Evolutionary conservation across 495 filamentous ascomycete genomes (phyloP).

Genomic region (Penicillium parvum): DNA sequence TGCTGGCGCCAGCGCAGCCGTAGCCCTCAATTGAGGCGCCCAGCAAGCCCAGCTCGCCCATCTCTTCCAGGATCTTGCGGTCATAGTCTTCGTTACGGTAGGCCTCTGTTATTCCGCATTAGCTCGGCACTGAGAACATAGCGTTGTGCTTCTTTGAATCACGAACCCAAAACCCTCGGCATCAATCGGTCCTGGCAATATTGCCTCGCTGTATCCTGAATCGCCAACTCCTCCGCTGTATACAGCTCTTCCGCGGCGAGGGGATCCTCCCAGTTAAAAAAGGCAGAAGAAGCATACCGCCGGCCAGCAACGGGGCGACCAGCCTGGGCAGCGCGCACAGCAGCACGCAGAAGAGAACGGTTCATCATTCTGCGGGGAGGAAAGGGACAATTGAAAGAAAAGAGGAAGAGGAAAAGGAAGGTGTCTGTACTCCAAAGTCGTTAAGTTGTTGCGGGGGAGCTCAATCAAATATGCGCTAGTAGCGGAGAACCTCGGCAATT

Average conservation of each 20-base stretch:
- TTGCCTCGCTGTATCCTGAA: slow-evolving; percentile 79
- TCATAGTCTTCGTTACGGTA: slow-evolving; percentile 95
- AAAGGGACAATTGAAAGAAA: slow-evolving; percentile 3
- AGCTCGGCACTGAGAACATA: not conserved
- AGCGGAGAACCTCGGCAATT: slow-evolving; percentile 27
- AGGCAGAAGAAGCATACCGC: slow-evolving; percentile 49
- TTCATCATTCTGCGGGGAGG: slow-evolving; percentile 28
- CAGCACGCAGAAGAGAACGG: slow-evolving; percentile 33
- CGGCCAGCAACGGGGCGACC: slow-evolving; percentile 19
- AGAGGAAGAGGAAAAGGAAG: not conserved
- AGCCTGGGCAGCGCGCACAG: slow-evolving; percentile 32
- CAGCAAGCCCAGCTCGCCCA: slow-evolving; percentile 90
- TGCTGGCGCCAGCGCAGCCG: slow-evolving; percentile 89
- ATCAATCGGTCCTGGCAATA: slow-evolving; percentile 89
- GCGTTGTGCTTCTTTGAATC: not conserved
- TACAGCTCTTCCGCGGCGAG: slow-evolving; percentile 66
- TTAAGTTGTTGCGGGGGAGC: slow-evolving; percentile 23
- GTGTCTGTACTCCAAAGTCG: not conserved
- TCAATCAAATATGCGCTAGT: slow-evolving; percentile 28
- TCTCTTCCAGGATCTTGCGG: slow-evolving; percentile 80
- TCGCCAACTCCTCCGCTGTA: slow-evolving; percentile 85
- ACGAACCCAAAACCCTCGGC: slow-evolving; percentile 82
- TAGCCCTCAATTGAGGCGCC: slow-evolving; percentile 91
- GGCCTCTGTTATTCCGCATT: slow-evolving; percentile 58
- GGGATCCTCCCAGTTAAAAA: slow-evolving; percentile 93